phyloP scores from a whole-genome alignment of 2,329 filamentous ascomycete genomes.

The Aspergillus tubingensis region DNA sequence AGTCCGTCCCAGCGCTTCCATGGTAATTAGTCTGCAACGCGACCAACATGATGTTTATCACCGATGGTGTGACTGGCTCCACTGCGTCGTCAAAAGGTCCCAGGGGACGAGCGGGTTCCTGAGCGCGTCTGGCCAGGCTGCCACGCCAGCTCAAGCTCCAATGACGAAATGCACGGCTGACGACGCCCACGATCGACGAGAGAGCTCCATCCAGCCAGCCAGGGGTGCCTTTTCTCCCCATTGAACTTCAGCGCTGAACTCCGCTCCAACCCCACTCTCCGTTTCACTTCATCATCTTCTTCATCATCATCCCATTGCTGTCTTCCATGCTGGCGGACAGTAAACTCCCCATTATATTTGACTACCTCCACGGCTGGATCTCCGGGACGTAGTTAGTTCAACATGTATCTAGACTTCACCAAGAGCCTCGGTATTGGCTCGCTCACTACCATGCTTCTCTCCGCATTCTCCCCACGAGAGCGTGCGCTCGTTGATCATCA shows the following conservation, averaged over 20 bases:
- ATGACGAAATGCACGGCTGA: conserved; percentile 4
- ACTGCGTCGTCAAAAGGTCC: background rate
- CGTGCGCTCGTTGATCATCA: conserved; percentile 20
- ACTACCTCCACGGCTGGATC: background rate
- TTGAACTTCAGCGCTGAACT: background rate
- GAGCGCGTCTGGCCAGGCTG: background rate
- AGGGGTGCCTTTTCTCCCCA: background rate
- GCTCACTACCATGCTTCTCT: conserved; percentile 24
- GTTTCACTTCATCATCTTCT: background rate
- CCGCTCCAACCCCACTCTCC: background rate
- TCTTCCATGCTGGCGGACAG: background rate
- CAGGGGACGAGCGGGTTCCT: background rate
- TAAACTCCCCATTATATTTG: background rate
- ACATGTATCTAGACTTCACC: conserved; percentile 19
- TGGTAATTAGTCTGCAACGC: background rate
- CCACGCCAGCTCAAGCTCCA: background rate
- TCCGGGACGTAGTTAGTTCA: background rate
- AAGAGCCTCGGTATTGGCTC: conserved; percentile 24
- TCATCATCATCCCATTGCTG: background rate
- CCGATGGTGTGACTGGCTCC: background rate
- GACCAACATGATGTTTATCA: background rate
- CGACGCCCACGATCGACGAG: background rate
- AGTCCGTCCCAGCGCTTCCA: background rate
- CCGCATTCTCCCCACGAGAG: conserved; percentile 13
- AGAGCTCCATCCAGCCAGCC: background rate